Evolutionary conservation across 441 rosid genomes (phyloP).

Genomic region (Adansonia madagascariensis): DNA sequence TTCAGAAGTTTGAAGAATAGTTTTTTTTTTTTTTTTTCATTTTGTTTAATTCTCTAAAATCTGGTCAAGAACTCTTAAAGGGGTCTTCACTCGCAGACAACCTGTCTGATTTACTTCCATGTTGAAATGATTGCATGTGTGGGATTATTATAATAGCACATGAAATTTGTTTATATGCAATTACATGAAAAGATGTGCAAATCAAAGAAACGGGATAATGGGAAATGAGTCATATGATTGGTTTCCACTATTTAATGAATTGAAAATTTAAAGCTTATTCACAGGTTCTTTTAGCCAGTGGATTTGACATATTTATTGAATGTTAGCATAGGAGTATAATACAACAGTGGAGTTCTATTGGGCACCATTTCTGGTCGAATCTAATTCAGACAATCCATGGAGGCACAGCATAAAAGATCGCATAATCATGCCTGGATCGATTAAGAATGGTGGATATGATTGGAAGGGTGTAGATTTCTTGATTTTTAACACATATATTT

Average conservation of each 20-base stretch:
- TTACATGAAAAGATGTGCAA: neutral
- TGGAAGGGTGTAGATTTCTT: slow-evolving; percentile 85
- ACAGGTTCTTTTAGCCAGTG: neutral
- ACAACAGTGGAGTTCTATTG: slow-evolving; percentile 87
- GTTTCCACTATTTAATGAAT: neutral
- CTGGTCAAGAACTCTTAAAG: neutral
- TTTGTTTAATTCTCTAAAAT: neutral
- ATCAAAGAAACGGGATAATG: neutral
- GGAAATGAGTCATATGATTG: neutral
- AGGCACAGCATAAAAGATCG: slow-evolving; percentile 78
- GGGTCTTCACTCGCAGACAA: neutral
- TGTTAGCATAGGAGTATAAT: slow-evolving; percentile 61
- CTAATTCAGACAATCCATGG: slow-evolving; percentile 53
- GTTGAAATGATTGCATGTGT: neutral
- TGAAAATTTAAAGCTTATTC: neutral
- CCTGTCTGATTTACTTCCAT: neutral
- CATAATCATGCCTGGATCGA: slow-evolving; percentile 87
- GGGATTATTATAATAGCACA: neutral
- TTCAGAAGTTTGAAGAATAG: neutral
- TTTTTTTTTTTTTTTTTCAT: no score
- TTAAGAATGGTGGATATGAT: slow-evolving; percentile 63
- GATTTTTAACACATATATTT: slow-evolving; percentile 84
- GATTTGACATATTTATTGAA: neutral
- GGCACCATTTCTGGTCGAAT: slow-evolving; percentile 57
- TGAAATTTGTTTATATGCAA: neutral